A percentile compares a stretch with the other conserved stretches of the same genome.
phyloP scores from a whole-genome alignment of 805 yeast genomes.

The Zygosaccharomyces gambellarensis region DNA sequence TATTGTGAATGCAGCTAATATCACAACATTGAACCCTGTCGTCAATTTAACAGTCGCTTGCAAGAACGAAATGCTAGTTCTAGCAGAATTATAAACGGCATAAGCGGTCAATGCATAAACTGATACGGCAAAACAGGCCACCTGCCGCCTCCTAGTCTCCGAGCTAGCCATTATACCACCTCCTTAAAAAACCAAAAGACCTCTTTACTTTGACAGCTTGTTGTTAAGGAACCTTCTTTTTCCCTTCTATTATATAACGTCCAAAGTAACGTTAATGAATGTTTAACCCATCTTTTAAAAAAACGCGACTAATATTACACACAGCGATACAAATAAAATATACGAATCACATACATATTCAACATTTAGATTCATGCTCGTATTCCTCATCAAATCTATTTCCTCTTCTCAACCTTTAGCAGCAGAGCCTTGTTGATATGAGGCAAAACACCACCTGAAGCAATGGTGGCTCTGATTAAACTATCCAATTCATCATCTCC shows the following conservation, averaged over 20 bases:
- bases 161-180: constrained; percentile 9
- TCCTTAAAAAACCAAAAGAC: not conserved
- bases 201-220: not conserved
- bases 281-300: not conserved
- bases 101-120: constrained; percentile 20
- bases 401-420: constrained; percentile 56
- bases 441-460: constrained; percentile 97
- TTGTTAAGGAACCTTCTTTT: not conserved
- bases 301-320: constrained; percentile 5
- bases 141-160: constrained; percentile 15
- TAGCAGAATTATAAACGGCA: constrained; percentile 23
- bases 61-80: constrained; percentile 28
- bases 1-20: constrained; percentile 43
- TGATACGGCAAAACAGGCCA: constrained; percentile 15
- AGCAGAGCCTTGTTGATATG: constrained; percentile 80
- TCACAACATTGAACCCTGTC: constrained; percentile 43
- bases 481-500: constrained; percentile 97
- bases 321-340: not conserved
- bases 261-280: not conserved
- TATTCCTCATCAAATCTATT: not conserved
- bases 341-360: not conserved
- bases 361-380: not conserved
- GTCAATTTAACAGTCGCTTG: constrained; percentile 48
- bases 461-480: constrained; percentile 90
- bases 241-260: not conserved